phyloP scores from a whole-genome alignment of 2,329 filamentous ascomycete species.

The Pyrenochaeta sp. region DNA sequence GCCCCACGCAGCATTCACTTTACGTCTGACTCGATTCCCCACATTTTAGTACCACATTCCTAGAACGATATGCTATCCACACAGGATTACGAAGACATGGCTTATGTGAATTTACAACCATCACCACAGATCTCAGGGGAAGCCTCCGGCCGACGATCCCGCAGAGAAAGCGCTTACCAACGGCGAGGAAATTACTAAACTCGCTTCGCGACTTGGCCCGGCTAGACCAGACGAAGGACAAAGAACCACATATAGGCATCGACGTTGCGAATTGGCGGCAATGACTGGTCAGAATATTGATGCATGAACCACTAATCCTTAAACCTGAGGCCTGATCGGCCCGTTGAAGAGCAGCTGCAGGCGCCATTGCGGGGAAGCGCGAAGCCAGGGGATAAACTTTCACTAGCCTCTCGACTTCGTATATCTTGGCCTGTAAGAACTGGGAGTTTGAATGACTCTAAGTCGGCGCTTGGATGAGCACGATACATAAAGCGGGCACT shows the following conservation, averaged over 20 bases:
- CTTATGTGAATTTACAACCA: background rate
- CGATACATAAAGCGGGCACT: background rate
- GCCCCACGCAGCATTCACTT: background rate
- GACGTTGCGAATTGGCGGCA: background rate
- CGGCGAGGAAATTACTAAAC: background rate
- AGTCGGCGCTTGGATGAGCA: background rate
- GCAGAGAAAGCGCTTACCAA: background rate
- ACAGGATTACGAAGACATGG: background rate
- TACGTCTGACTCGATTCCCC: constrained; percentile 11
- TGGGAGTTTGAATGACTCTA: background rate
- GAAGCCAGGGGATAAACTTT: background rate
- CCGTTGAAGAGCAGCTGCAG: constrained; percentile 5
- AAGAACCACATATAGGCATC: background rate
- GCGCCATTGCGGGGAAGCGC: constrained; percentile 11
- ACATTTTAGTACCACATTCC: constrained; percentile 9
- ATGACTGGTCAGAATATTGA: background rate
- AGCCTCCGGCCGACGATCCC: background rate
- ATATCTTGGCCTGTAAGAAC: background rate
- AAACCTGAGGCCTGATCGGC: background rate
- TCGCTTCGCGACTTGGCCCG: background rate
- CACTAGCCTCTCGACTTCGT: background rate
- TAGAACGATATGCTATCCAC: constrained; percentile 5
- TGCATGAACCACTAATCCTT: constrained; percentile 3
- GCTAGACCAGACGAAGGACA: background rate
- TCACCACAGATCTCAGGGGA: background rate